Percentiles rank a stretch among this genome's conserved stretches.
Evolutionary conservation across 2,329 filamentous ascomycete genomes (phyloP).

Genomic region (Fusarium annulatum): DNA sequence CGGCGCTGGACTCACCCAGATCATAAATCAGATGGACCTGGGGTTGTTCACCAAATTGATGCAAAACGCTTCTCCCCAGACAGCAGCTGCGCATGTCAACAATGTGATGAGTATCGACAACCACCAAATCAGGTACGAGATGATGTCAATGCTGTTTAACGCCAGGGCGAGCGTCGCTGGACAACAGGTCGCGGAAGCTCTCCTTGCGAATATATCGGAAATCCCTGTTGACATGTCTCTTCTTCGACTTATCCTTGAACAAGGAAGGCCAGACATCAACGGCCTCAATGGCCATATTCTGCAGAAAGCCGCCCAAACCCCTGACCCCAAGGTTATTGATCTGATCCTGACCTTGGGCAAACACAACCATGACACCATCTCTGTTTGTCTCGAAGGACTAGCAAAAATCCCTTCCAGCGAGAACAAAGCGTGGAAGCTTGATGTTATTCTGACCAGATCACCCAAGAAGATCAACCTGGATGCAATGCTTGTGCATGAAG

Average conservation of each 20-base stretch:
- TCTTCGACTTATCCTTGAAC: conserved; percentile 59
- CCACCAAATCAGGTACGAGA: conserved; percentile 56
- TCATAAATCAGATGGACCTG: conserved; percentile 61
- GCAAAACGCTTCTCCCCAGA: conserved; percentile 58
- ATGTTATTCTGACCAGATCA: conserved; percentile 57
- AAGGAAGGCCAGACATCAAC: conserved; percentile 66
- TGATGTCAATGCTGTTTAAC: conserved; percentile 59
- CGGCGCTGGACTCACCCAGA: conserved; percentile 59
- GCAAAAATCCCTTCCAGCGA: conserved; percentile 57
- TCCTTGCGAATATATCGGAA: conserved; percentile 56
- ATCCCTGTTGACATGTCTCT: conserved; percentile 63
- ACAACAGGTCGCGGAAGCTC: conserved; percentile 55
- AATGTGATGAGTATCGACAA: conserved; percentile 60
- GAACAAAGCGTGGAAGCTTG: conserved; percentile 62
- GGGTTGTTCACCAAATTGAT: conserved; percentile 59
- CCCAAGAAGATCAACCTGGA: conserved; percentile 58
- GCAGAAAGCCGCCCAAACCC: conserved; percentile 53
- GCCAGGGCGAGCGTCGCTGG: conserved; percentile 58
- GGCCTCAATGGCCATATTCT: conserved; percentile 57
- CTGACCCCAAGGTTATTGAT: conserved; percentile 61
- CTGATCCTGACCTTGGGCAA: conserved; percentile 59
- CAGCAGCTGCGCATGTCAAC: conserved; percentile 59
- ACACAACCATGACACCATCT: conserved; percentile 57
- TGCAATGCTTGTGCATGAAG: conserved; percentile 62
- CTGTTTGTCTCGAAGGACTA: conserved; percentile 56